Percentiles rank a stretch among this genome's conserved stretches.
phyloP scores from a whole-genome alignment of 108 stramenopile genomes.

The Mayamaea pseudoterrestris region DNA sequence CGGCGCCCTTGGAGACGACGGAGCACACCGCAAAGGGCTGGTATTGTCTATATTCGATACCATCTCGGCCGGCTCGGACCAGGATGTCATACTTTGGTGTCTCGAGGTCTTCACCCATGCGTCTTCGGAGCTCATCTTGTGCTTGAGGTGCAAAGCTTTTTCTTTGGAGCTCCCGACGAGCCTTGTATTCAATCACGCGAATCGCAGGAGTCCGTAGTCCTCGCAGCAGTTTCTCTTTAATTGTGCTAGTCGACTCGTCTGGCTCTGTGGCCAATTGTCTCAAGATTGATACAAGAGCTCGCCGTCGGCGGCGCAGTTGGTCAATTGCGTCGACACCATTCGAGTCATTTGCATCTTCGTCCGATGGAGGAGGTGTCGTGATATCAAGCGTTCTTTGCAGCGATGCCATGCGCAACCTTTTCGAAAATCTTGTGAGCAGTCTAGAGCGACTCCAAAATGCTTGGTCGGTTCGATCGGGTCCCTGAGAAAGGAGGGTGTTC shows the following conservation, averaged over 20 bases:
- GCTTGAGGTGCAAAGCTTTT: slow-evolving; percentile 19
- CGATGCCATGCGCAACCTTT: slow-evolving; percentile 29
- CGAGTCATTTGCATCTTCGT: slow-evolving; percentile 8
- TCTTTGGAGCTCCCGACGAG: slow-evolving; percentile 16
- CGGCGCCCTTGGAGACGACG: too few species aligned
- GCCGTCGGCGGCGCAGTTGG: slow-evolving; percentile 18
- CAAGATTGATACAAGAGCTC: slow-evolving; percentile 32
- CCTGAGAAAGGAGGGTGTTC: slow-evolving; percentile 11
- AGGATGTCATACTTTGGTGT: slow-evolving; percentile 69
- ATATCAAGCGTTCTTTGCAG: slow-evolving; percentile 31
- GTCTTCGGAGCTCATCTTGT: too few species aligned
- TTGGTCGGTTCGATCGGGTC: slow-evolving; percentile 10
- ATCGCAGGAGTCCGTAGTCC: slow-evolving; percentile 20
- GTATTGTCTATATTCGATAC: slow-evolving; percentile 68
- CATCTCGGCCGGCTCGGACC: slow-evolving; percentile 6
- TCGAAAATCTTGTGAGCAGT: slow-evolving; percentile 25
- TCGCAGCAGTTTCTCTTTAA: too few species aligned
- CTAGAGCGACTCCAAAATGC: slow-evolving; percentile 29
- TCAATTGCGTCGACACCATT: slow-evolving; percentile 3
- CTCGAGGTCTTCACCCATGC: slow-evolving; percentile 61
- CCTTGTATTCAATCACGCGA: slow-evolving; percentile 19
- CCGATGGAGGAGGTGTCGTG: slow-evolving; percentile 23
- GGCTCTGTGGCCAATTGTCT: slow-evolving; percentile 1
- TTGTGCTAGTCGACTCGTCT: too few species aligned
- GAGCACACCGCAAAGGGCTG: slow-evolving; percentile 67